Evolutionary conservation across 108 stramenopile species (phyloP).

Genomic region (Stephanodiscus triporus): DNA sequence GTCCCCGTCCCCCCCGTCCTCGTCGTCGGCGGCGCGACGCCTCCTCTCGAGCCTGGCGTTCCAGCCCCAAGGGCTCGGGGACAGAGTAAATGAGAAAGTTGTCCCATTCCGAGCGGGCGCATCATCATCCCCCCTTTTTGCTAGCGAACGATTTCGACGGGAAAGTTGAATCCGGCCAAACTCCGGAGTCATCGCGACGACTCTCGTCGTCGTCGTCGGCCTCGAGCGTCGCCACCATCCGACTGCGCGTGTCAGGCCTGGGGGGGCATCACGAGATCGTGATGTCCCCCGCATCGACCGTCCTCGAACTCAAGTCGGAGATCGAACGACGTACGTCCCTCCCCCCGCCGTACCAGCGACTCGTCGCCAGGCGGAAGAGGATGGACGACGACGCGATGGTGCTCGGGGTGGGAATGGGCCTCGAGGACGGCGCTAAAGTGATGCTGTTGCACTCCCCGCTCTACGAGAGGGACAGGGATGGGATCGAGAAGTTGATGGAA

Average conservation of each 20-base stretch:
- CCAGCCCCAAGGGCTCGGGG: background rate
- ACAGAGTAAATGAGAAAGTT: background rate
- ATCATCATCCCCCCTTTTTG: too few relatives aligned
- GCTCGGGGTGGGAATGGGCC: slow-evolving; percentile 43
- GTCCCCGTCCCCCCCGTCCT: background rate
- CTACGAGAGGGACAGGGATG: slow-evolving; percentile 54
- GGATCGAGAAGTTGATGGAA: slow-evolving; percentile 37
- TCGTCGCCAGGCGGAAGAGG: slow-evolving; percentile 52
- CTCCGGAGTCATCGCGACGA: background rate
- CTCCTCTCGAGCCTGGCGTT: background rate
- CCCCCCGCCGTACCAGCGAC: slow-evolving; percentile 53
- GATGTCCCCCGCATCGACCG: slow-evolving; percentile 44
- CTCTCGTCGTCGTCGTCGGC: background rate
- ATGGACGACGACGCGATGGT: slow-evolving; percentile 48
- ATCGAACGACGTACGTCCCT: slow-evolving; percentile 40
- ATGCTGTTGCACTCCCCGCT: slow-evolving; percentile 54
- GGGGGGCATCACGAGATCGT: slow-evolving; percentile 54
- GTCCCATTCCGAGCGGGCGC: too few relatives aligned
- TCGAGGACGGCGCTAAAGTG: slow-evolving; percentile 57
- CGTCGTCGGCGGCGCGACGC: background rate
- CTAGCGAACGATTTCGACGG: too few relatives aligned
- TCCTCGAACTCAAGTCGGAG: slow-evolving; percentile 53
- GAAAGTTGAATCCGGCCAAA: too few relatives aligned
- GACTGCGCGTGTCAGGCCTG: slow-evolving; percentile 52
- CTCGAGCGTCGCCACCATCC: slow-evolving; percentile 11